phyloP scores from a whole-genome alignment of 2,329 filamentous ascomycete genomes.

The Tolypocladium tundrense region DNA sequence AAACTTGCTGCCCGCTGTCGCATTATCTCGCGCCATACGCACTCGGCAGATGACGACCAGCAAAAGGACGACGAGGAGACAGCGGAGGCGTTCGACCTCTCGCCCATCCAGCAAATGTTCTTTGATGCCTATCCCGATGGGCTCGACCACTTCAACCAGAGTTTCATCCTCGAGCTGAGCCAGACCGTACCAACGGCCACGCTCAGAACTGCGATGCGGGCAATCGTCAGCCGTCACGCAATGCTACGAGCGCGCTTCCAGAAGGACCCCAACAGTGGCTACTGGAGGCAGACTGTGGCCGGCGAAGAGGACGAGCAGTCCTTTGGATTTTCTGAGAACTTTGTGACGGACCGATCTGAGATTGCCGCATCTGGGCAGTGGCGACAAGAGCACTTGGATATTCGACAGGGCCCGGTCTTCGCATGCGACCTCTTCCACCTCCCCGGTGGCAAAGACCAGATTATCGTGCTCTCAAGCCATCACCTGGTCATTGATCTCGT shows the following conservation, averaged over 20 bases:
- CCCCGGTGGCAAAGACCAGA: constrained; percentile 1
- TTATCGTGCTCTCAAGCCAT: constrained; percentile 7
- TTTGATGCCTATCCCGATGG: constrained; percentile 22
- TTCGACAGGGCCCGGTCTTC: constrained; percentile 10
- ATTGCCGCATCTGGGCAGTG: background rate
- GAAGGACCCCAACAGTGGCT: background rate
- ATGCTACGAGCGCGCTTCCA: constrained; percentile 26
- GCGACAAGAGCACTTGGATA: constrained; percentile 5
- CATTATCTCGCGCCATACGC: background rate
- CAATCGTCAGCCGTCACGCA: constrained; percentile 18
- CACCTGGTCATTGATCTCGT: constrained; percentile 31
- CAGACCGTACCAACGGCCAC: constrained; percentile 2
- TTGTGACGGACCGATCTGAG: background rate
- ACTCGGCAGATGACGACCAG: background rate
- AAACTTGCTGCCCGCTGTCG: constrained; percentile 11
- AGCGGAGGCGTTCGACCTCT: constrained; percentile 25
- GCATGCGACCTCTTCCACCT: constrained; percentile 9
- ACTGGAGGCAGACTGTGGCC: constrained; percentile 15
- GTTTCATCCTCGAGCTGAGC: constrained; percentile 25
- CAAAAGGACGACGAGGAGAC: constrained; percentile 5
- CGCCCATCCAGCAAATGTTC: constrained; percentile 33
- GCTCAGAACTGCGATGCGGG: constrained; percentile 12
- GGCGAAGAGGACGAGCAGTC: constrained; percentile 1
- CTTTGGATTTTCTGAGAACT: constrained; percentile 1
- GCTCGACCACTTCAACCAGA: constrained; percentile 32